phyloP scores from a whole-genome alignment of 2,329 filamentous ascomycete genomes.

The Fusarium compactum region DNA sequence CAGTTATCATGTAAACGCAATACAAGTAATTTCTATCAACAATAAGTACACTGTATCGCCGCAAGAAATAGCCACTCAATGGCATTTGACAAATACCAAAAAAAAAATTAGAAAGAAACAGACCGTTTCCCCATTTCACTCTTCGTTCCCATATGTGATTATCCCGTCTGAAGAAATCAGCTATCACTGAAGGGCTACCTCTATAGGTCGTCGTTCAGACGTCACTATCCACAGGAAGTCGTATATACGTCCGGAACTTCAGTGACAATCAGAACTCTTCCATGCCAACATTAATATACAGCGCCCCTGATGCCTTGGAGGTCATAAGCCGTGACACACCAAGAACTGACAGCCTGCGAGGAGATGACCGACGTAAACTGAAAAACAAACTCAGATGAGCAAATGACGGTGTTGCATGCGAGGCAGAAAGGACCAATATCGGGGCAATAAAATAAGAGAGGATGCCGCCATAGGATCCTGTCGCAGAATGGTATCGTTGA shows the following conservation, averaged over 20 bases:
- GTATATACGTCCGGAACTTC: neutral
- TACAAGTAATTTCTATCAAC: neutral
- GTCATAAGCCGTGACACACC: conserved; percentile 1
- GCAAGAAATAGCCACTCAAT: conserved; percentile 6
- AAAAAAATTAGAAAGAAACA: conserved; percentile 8
- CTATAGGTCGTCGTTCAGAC: conserved; percentile 3
- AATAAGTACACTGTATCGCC: conserved; percentile 21
- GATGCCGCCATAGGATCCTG: conserved; percentile 29
- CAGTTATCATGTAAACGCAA: neutral
- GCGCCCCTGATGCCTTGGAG: conserved; percentile 9
- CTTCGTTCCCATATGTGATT: conserved; percentile 30
- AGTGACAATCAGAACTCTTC: neutral
- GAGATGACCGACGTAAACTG: conserved; percentile 4
- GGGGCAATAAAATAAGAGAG: conserved; percentile 25
- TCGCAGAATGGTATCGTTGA: conserved; percentile 52
- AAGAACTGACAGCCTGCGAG: conserved; percentile 6
- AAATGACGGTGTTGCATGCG: neutral
- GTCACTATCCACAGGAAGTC: conserved; percentile 3
- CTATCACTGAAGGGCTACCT: neutral
- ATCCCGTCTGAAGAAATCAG: conserved; percentile 11
- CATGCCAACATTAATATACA: conserved; percentile 40
- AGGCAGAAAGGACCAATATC: conserved; percentile 12
- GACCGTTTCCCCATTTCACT: conserved; percentile 10
- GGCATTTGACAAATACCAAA: conserved; percentile 4
- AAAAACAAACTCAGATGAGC: conserved; percentile 14